Evolutionary conservation across 345 rosid species (phyloP), one percentile per base, ranked within the genome.

Genomic region (Melaleuca quinquenervia): DNA sequence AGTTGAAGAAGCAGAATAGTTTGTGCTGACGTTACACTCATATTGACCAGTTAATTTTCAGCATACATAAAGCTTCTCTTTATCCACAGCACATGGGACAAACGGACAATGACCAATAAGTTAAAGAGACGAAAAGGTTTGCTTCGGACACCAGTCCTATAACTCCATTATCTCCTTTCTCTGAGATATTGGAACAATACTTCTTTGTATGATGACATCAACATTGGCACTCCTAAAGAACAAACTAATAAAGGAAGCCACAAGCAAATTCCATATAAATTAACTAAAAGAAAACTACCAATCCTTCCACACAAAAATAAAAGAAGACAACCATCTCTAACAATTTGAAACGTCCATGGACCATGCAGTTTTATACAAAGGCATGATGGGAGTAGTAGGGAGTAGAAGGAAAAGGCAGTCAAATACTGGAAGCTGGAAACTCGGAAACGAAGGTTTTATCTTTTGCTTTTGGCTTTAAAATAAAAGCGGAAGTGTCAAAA

Each of bases 371-470:
- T 64, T 64, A 64, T 32, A 0, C 9, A 1, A 22, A 64, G 41
- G 12, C 24, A 32, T 18, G 48, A 70, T 32, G 78, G 4, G 48
- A 70, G 78, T 32, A 32, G 48, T 12, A 62, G 41, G 24, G 48
- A 70, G 12, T 18, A 70, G 22, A 8, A 32, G 24, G 24, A 70
- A 32, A 32, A 32, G 48, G 78, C 48, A 32, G 26, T 64, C 24
- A 70, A 32, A 70, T 70, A 70, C 24, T 70, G 3, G 78, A 70
- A 32, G 45, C 78, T 12, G 0, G 0, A 70, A 70, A 70, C 78
- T 70, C 0, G 0, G 7, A 70, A 70, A 32, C 0, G 0, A 18
- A 70, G 20, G 48, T 32, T 13, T 70, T 32, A 8, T 32, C 0
- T 70, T 16, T 70, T 16, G 78, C 0, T 18, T 10, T 70, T 32